A percentile compares a stretch with the other conserved stretches of the same genome.
Conservation (phyloP, 768 basidiomycete genomes). For the Pleurotus sapidus region DNA sequence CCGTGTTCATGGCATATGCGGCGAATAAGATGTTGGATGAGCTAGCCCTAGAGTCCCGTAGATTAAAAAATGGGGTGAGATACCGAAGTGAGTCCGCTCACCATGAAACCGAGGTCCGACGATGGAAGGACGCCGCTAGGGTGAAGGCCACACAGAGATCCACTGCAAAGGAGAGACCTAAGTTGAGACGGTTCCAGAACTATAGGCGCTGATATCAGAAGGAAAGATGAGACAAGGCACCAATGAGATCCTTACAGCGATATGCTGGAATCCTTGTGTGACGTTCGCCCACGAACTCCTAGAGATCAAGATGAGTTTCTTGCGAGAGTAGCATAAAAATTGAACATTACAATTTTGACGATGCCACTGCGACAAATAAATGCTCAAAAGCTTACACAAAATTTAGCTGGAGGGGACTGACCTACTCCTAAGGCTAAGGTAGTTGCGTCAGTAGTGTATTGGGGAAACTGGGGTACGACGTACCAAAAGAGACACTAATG, state of each 20-base stretch:
- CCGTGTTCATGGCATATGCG: constrained; percentile 5
- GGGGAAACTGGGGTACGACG: background rate
- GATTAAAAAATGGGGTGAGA: background rate
- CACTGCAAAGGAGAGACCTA: background rate
- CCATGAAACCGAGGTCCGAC: background rate
- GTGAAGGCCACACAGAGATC: background rate
- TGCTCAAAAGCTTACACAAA: too few species aligned
- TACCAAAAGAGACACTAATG: background rate
- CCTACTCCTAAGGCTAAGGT: too few species aligned
- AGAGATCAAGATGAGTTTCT: background rate
- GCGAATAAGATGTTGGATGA: background rate
- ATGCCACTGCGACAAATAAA: too few species aligned
- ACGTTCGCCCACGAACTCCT: background rate
- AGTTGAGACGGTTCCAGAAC: background rate
- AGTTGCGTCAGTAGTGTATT: too few species aligned
- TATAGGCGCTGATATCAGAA: background rate
- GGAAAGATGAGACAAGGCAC: too few species aligned
- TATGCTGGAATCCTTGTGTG: background rate
- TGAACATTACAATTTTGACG: too few species aligned
- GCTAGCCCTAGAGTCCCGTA: background rate
- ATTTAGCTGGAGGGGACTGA: too few species aligned
- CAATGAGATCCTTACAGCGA: background rate
- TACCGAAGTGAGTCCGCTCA: background rate
- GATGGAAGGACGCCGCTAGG: background rate
- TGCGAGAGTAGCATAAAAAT: too few species aligned